A percentile compares a stretch with the other conserved stretches of the same genome.
These are phyloP conservation scores for Fraxinus pennsylvanica DNA, from an alignment of 257 asterid genomes.

Conservation along the genomic window DNA sequence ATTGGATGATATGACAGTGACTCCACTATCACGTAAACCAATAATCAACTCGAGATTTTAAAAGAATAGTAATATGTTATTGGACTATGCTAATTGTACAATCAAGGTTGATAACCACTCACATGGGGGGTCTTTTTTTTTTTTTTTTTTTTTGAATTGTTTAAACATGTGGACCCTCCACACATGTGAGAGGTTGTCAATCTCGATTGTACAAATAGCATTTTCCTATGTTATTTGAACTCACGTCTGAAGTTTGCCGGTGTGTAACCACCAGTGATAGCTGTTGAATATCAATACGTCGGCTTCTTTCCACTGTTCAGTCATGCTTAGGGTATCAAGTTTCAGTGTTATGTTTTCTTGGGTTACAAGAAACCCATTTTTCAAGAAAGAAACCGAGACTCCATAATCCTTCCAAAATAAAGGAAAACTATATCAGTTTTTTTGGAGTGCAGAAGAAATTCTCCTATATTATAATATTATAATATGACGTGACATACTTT, in stretches of 20 bases:
- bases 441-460: background rate
- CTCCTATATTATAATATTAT: too few species aligned
- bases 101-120: too few species aligned
- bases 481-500: background rate
- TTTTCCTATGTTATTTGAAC: background rate
- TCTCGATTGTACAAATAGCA: too few species aligned
- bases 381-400: constrained; percentile 27
- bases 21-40: too few species aligned
- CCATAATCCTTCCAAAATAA: constrained; percentile 33
- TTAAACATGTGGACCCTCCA: too few species aligned
- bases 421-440: background rate
- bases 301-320: constrained; percentile 41
- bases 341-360: constrained; percentile 38
- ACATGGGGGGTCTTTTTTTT: too few species aligned
- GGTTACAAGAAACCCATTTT: constrained; percentile 43
- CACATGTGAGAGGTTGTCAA: too few species aligned
- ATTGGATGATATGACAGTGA: too few species aligned
- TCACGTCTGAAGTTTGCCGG: constrained; percentile 50
- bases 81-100: background rate
- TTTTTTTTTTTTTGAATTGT: too few species aligned
- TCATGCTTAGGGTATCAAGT: constrained; percentile 53
- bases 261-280: constrained; percentile 89
- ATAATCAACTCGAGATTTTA: too few species aligned
- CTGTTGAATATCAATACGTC: constrained; percentile 64
- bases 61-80: background rate